Evolutionary conservation across 1,284 basidiomycete species (phyloP), one percentile per base, ranked within the genome.

Genomic region (Macrocystidia cucumis): DNA sequence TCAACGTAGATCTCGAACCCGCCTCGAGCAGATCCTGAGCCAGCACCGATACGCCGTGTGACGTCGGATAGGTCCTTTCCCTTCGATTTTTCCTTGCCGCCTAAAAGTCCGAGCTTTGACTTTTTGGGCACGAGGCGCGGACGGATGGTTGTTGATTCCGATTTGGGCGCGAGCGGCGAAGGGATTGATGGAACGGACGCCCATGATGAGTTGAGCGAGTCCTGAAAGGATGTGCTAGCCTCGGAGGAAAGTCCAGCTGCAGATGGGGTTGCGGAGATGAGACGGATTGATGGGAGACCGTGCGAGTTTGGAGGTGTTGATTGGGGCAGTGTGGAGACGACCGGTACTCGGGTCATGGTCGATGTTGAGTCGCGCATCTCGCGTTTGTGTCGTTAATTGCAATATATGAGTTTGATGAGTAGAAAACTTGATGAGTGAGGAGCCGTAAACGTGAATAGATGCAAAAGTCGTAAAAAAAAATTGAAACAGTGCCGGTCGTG

Each of bases 1-100:
- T 86, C 82, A 6, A 86, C 78, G 46, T 78, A 83, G 37, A 86
- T 82, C 45, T 85, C 79, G 47, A 82, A 80, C 1, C 72, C 74
- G 7, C 69, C 62, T 17, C 56, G 56, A 8, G 52, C 57, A 5
- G 65, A 49, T 11, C 50, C 50, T 0, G 34, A 31, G 3, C 41
- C 35, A n/a, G 49, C 59, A 5, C 74, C 72, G 9, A 80, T 71
- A 27, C 75, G 74, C 13, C 75, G 62, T 9, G 72, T 65, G 34
- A 79, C 72, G 43, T 80, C 78, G 2, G 72, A 75, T 31, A 79
- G 59, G 47, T 82, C 78, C 28, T 65, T 65, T 3, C 52, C 57
- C 33, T 61, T 62, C 5, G 60, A 55, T 46, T 59, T 65, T 26
- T 52, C 48, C 32, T 54, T 59, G 39, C 54, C 44, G 35, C 57